Evolutionary conservation across 345 rosid species (phyloP).

Genomic region (Pugionium cornutum): DNA sequence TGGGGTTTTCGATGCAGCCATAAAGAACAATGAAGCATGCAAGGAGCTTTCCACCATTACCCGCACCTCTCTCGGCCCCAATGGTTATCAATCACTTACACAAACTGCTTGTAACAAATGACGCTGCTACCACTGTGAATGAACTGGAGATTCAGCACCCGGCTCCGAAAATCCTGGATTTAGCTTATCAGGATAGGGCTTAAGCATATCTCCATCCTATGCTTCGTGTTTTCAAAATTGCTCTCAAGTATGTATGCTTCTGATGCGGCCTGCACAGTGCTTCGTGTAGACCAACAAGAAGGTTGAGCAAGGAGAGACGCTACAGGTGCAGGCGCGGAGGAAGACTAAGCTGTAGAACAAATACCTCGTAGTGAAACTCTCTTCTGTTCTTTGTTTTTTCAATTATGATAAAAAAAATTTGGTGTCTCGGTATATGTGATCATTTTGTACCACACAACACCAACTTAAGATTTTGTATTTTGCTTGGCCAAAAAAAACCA

Average conservation of each 20-base stretch:
- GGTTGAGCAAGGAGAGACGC: constrained; percentile 88
- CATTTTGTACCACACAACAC: constrained; percentile 22
- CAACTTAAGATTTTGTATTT: constrained; percentile 3
- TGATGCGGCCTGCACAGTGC: constrained; percentile 95
- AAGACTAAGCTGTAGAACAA: constrained; percentile 33
- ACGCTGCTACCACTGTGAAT: constrained; percentile 92
- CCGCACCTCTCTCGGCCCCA: constrained; percentile 98
- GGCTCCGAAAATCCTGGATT: constrained; percentile 83
- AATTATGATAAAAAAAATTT: constrained; percentile 22
- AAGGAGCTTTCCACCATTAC: constrained; percentile 92
- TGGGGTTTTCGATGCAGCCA: constrained; percentile 85
- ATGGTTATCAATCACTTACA: constrained; percentile 96
- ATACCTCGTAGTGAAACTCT: constrained; percentile 34
- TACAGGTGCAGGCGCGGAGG: constrained; percentile 53
- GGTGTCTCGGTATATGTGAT: constrained; percentile 23
- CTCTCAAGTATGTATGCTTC: constrained; percentile 82
- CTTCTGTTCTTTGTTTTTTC: constrained; percentile 14
- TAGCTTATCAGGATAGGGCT: constrained; percentile 93
- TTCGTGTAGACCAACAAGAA: constrained; percentile 97
- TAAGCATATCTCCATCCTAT: too few species aligned
- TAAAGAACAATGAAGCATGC: constrained; percentile 97
- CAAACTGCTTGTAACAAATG: constrained; percentile 87
- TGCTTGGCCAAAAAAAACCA: background rate
- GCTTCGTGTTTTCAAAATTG: constrained; percentile 31
- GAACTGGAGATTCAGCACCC: constrained; percentile 99